Base-by-base conservation (phyloP, 2,329 filamentous ascomycete species). In the Fusarium chlamydosporum region DNA sequence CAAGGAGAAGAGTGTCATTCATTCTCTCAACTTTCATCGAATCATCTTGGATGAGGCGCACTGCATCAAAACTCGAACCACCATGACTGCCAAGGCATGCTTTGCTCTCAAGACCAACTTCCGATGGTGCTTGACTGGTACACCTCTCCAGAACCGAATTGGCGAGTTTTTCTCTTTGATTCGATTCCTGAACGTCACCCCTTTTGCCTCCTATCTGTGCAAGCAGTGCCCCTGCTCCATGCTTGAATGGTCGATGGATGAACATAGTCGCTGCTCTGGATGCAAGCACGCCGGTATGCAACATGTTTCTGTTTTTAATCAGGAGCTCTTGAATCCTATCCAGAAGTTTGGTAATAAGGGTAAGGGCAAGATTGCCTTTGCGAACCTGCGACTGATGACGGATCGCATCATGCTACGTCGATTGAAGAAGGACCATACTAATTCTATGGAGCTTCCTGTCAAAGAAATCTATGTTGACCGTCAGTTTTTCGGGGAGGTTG, bases 101-200 rank as follows among this genome's bases (percentile, higher is more conserved):
- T 98, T 98, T 77, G 94, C 94, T 2, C 83, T 99, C 41, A 90
- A 94, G 63, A 92, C 92, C 18, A 89, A 87, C 18, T 97, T 96
- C 80, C 96, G 96, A 73, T 98, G 96, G 93, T 99, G 96, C 77
- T 84, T 99, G 61, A 96, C 92, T 16, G 96, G 96, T 10, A 99
- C 96, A 2, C 96, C 96, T 0, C 88, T 99, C 2, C 96, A 99
- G 78, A 99, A 98, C 76, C 91, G 95, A 54, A 98, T 98, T 70
- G 95, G 96, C 75, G 95, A 98, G 78, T 96, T 97, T 79, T 97
- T 98, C 80, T 98, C 95, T 1, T 83, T 98, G 23, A 85, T 99
- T 57, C 91, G 96, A 4, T 99, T 99, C 79, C 86, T 99, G 31
- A 92, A 97, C 77, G 86, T 97, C 35, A 86, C 87, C 10, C 95